phyloP scores from a whole-genome alignment of 768 basidiomycete genomes.

The Phylloporus sp. region DNA sequence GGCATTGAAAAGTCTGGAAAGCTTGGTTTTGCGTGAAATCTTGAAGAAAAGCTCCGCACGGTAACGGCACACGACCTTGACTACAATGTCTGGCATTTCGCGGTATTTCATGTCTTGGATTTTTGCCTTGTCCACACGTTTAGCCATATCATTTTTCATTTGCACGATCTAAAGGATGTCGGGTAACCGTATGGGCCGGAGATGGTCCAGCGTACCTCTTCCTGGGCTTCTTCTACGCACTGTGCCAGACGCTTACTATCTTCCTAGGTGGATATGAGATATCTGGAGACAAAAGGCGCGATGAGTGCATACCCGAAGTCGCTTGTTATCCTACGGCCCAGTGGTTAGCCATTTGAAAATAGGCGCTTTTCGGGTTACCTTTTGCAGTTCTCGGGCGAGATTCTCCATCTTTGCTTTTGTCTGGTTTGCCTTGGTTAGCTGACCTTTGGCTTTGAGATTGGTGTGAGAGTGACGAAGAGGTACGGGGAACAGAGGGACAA shows the following conservation, averaged over 20 bases:
- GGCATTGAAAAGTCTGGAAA: slow-evolving; percentile 77
- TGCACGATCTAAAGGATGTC: slow-evolving; percentile 54
- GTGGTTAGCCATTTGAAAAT: slow-evolving; percentile 16
- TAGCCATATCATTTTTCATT: slow-evolving; percentile 80
- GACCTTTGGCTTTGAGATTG: slow-evolving; percentile 60
- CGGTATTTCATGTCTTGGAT: slow-evolving; percentile 77
- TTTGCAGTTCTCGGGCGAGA: slow-evolving; percentile 83
- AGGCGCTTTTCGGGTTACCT: slow-evolving; percentile 42
- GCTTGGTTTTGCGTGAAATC: slow-evolving; percentile 85
- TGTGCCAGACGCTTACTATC: slow-evolving; percentile 77
- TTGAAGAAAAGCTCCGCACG: slow-evolving; percentile 92
- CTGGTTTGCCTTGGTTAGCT: slow-evolving; percentile 84
- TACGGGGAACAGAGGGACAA: slow-evolving; percentile 15
- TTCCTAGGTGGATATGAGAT: slow-evolving; percentile 49
- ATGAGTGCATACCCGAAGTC: slow-evolving; percentile 60
- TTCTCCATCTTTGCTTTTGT: slow-evolving; percentile 89
- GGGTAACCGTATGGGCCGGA: background rate
- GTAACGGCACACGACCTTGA: slow-evolving; percentile 86
- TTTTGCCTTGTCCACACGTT: slow-evolving; percentile 75
- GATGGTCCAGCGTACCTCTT: slow-evolving; percentile 51
- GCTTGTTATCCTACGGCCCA: slow-evolving; percentile 74
- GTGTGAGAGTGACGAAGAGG: slow-evolving; percentile 14
- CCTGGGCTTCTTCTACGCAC: slow-evolving; percentile 83
- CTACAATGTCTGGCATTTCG: slow-evolving; percentile 85
- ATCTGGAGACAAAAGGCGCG: slow-evolving; percentile 5